Evolutionary conservation across 495 filamentous ascomycete genomes (phyloP), one percentile per base, ranked within the genome.

Genomic region (Amorphotheca resinae): DNA sequence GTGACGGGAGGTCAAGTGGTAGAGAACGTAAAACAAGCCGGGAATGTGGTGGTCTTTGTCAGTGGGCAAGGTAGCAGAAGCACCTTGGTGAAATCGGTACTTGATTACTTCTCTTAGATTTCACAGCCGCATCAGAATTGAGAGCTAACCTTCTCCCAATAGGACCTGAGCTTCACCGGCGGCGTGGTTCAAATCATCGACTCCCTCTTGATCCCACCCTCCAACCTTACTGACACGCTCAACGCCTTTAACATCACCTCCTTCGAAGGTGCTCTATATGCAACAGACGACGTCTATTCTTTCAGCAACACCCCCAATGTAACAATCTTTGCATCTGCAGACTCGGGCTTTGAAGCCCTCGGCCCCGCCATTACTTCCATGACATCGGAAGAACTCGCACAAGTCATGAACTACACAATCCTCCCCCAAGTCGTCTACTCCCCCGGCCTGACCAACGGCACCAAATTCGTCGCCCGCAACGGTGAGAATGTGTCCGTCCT

Each of bases 131-230:
- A 25, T 2, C n/a, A 34, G 15, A 30, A 23, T n/a, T n/a, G n/a
- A n/a, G n/a, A 22, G 15, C 38, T 42, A 14, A 25, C 22, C n/a
- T 18, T 22, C 15, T 5, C 9, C 7, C 35, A 26, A 35, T 25
- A 53, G 51, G 69, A 84, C 55, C 49, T 78, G 33, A 64, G 66
- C 46, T 84, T 81, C 60, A 66, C 63, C 25, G 70, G 74, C 14
- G 81, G 81, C 28, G 67, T 77, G 1, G 62, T 83, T 22, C 80
- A 86, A 55, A 59, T 84, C 33, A 72, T 86, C 51, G 71, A 84
- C 57, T 56, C 48, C 5, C 59, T 76, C 33, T 64, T 83, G 6
- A 62, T 63, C 15, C 58, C 82, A 23, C 81, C 81, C 0, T 31
- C 57, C 32, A 69, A 68, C 45, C 45, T 79, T 35, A 61, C 63